These are phyloP conservation scores for Scheffersomyces titani DNA, from an alignment of 1,139 yeast species.

Conservation along the genomic window DNA sequence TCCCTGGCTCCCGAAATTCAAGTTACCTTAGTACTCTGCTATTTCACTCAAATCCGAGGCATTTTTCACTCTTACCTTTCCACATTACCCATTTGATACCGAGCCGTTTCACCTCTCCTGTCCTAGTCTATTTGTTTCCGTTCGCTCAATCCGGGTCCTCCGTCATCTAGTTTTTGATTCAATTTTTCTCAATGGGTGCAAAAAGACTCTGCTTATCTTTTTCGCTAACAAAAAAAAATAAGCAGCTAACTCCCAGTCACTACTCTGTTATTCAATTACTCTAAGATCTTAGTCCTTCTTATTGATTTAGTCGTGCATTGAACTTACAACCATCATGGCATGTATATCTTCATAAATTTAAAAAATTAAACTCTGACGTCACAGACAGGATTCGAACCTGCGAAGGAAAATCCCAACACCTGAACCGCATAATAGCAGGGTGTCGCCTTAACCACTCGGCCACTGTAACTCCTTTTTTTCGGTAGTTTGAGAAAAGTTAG, in stretches of 20 bases:
- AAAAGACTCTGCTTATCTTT: not conserved
- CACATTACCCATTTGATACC: not conserved
- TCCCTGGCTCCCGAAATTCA: not conserved
- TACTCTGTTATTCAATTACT: too few relatives aligned
- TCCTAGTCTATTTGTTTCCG: not conserved
- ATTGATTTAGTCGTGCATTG: too few relatives aligned
- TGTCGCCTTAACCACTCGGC: constrained; percentile 30
- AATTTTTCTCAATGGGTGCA: not conserved
- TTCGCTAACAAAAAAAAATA: too few relatives aligned
- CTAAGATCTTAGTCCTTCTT: too few relatives aligned
- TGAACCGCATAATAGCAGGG: constrained; percentile 39
- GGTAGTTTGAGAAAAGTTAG: not conserved
- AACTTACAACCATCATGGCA: not conserved
- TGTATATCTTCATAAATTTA: not conserved
- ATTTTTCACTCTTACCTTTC: not conserved
- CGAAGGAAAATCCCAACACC: constrained; percentile 86
- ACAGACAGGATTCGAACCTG: constrained; percentile 91
- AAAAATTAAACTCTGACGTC: constrained; percentile 52
- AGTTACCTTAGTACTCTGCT: not conserved
- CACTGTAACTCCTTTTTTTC: constrained; percentile 15
- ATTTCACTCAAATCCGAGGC: not conserved
- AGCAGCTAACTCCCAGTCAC: too few relatives aligned
- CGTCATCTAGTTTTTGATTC: not conserved
- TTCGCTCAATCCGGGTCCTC: not conserved
- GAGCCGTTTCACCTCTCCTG: not conserved